Conservation (phyloP, 495 filamentous ascomycete genomes). For the Penicillium desertorum region DNA sequence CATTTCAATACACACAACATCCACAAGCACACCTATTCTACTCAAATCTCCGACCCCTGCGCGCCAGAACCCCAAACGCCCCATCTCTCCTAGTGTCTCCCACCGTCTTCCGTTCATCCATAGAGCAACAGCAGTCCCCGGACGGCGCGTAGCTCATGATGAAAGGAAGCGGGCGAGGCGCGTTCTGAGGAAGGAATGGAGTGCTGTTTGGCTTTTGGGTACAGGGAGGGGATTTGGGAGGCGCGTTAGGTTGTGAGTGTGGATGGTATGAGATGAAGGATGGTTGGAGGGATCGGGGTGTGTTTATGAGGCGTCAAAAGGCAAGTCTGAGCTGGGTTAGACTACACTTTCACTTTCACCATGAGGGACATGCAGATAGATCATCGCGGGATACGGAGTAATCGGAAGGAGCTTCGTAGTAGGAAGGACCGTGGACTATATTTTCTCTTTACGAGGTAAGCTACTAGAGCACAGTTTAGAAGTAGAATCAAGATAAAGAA, state of each 20-base stretch:
- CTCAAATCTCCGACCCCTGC: not conserved
- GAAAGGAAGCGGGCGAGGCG: conserved; percentile 5
- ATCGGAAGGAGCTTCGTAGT: not conserved
- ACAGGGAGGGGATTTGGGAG: not conserved
- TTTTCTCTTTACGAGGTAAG: not conserved
- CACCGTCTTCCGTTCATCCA: not conserved
- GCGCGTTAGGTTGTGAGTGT: not conserved
- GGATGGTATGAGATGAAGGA: not conserved
- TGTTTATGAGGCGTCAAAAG: conserved; percentile 46
- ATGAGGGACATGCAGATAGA: not conserved
- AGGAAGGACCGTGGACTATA: not conserved
- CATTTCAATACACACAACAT: not conserved
- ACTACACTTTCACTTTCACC: not conserved
- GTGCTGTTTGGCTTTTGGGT: conserved; percentile 6
- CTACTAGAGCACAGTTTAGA: not conserved
- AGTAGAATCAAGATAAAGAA: not conserved
- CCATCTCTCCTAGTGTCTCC: not conserved
- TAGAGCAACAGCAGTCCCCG: conserved; percentile 34
- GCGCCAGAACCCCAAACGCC: conserved; percentile 3
- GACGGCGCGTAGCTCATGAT: conserved; percentile 24
- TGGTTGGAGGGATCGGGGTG: conserved; percentile 14
- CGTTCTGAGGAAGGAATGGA: conserved; percentile 5
- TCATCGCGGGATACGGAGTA: not conserved
- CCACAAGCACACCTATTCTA: not conserved
- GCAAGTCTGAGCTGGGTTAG: conserved; percentile 53